These are phyloP conservation scores for Calamus simplicifolius DNA, from an alignment of 176 grass and related monocot species.

Conservation along the genomic window DNA sequence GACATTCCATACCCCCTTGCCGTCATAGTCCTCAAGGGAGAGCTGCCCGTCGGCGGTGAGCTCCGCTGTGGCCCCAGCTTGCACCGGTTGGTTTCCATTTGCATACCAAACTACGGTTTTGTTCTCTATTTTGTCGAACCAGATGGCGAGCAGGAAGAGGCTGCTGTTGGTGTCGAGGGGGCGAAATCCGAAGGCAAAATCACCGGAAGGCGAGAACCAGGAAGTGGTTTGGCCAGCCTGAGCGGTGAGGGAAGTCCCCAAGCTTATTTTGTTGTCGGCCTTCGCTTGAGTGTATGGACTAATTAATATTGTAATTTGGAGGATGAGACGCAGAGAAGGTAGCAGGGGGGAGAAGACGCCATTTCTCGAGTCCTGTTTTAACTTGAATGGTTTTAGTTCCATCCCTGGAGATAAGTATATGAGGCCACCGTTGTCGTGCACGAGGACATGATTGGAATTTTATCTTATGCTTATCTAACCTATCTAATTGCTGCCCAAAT, in stretches of 20 bases:
- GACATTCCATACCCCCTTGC: slow-evolving; percentile 17
- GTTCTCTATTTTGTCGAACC: slow-evolving; percentile 40
- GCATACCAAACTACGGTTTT: slow-evolving; percentile 42
- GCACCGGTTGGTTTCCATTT: background rate
- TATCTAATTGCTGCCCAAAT: too few species aligned
- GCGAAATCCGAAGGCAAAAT: slow-evolving; percentile 23
- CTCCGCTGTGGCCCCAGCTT: slow-evolving; percentile 5
- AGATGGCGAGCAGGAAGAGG: slow-evolving; percentile 34
- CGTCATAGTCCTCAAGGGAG: slow-evolving; percentile 13
- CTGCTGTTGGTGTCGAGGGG: background rate
- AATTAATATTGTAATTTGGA: background rate
- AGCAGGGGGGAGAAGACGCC: too few species aligned
- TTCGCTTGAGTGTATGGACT: background rate
- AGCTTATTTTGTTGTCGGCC: background rate
- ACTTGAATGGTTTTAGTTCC: too few species aligned
- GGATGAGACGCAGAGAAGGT: too few species aligned
- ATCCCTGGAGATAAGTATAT: too few species aligned
- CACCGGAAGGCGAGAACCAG: slow-evolving; percentile 32
- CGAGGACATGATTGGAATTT: too few species aligned
- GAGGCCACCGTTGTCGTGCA: too few species aligned
- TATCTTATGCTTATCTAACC: too few species aligned
- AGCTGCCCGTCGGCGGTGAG: slow-evolving; percentile 26
- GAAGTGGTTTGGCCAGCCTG: background rate
- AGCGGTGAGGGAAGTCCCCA: slow-evolving; percentile 18
- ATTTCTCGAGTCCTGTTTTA: too few species aligned